Evolutionary conservation across 1,284 basidiomycete genomes (phyloP).

Genomic region (Pisolithus thermaeus): DNA sequence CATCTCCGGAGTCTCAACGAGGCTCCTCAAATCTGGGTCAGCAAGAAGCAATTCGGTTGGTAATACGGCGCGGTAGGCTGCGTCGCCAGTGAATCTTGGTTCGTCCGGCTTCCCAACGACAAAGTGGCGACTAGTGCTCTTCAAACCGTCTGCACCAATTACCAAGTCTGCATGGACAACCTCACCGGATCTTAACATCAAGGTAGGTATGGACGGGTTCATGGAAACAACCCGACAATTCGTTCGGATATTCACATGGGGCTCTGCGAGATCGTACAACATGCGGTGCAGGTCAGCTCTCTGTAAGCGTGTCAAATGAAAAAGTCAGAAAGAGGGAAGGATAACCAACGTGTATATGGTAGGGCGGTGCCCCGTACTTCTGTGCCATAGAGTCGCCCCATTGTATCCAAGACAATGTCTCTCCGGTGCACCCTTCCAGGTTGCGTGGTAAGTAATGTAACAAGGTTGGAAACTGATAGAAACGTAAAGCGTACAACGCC

Average conservation of each 20-base stretch:
- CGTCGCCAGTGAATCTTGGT: slow-evolving; percentile 35
- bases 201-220: too few relatives aligned
- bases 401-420: slow-evolving; percentile 37
- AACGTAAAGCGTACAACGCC: slow-evolving; percentile 36
- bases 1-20: slow-evolving; percentile 5
- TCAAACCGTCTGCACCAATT: too few relatives aligned
- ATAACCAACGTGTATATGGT: slow-evolving; percentile 41
- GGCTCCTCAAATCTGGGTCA: slow-evolving; percentile 29
- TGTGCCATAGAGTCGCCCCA: slow-evolving; percentile 38
- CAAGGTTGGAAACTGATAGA: neutral
- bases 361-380: slow-evolving; percentile 45
- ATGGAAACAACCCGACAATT: too few relatives aligned
- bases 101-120: slow-evolving; percentile 36
- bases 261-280: too few relatives aligned
- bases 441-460: too few relatives aligned
- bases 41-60: slow-evolving; percentile 27
- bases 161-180: too few relatives aligned
- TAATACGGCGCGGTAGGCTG: slow-evolving; percentile 35
- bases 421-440: too few relatives aligned
- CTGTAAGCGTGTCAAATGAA: slow-evolving; percentile 19
- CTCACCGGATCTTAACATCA: too few relatives aligned
- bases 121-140: slow-evolving; percentile 26
- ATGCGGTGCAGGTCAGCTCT: slow-evolving; percentile 34
- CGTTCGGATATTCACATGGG: too few relatives aligned
- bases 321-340: neutral